A percentile compares a stretch with the other conserved stretches of the same genome.
phyloP scores from a whole-genome alignment of 352 stramenopile species.

The Phytophthora citricola region DNA sequence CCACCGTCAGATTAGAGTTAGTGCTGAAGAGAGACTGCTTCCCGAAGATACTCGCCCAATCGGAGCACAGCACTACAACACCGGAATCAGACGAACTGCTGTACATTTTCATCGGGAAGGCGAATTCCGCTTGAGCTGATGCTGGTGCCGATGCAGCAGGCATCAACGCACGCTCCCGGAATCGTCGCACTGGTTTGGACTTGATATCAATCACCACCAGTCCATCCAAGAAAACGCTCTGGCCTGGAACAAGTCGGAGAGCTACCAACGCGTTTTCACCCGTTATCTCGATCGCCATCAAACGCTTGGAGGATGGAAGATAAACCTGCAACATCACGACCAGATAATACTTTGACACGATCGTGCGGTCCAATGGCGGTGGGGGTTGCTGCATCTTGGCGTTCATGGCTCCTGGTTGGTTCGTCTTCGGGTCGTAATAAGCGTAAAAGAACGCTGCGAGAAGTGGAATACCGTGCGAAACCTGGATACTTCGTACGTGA shows the following conservation, averaged over 20 bases:
- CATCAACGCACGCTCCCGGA: constrained; percentile 28
- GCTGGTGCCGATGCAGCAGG: constrained; percentile 5
- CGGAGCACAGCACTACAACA: constrained; percentile 62
- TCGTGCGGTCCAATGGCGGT: constrained; percentile 47
- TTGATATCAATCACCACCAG: constrained; percentile 58
- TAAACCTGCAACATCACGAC: constrained; percentile 72
- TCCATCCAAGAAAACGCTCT: constrained; percentile 61
- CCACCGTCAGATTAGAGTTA: constrained; percentile 45
- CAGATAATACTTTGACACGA: constrained; percentile 72
- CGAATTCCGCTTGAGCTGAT: constrained; percentile 32
- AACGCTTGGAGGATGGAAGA: constrained; percentile 43
- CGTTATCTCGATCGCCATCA: constrained; percentile 59
- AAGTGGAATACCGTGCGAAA: constrained; percentile 67
- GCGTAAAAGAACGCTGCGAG: constrained; percentile 75
- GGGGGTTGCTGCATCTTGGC: constrained; percentile 10
- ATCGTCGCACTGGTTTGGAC: constrained; percentile 31
- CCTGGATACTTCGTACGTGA: constrained; percentile 54
- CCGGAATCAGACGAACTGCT: constrained; percentile 14
- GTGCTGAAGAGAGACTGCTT: constrained; percentile 59
- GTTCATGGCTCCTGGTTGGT: constrained; percentile 22
- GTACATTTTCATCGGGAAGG: constrained; percentile 42
- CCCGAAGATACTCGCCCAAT: constrained; percentile 72
- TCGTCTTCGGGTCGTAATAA: constrained; percentile 73
- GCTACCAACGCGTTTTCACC: constrained; percentile 53
- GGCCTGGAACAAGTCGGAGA: constrained; percentile 49